Evolutionary conservation across 805 yeast species (phyloP).

Genomic region (Maudiozyma pseudohumilis): DNA sequence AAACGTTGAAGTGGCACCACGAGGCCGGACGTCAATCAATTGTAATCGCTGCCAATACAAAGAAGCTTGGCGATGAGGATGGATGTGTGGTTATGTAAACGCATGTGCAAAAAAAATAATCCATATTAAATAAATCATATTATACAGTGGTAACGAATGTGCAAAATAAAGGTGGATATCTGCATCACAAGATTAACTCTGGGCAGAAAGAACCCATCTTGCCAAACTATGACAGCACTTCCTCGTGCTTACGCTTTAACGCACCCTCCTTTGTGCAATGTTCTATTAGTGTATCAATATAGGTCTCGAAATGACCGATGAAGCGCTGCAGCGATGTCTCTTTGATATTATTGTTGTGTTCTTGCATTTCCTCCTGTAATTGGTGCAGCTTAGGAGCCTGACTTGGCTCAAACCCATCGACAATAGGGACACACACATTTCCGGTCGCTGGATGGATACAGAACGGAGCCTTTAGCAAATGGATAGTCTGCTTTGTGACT

Average conservation of each 20-base stretch:
- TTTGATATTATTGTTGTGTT: constrained; percentile 36
- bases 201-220: neutral
- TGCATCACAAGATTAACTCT: too few species aligned
- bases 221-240: constrained; percentile 6
- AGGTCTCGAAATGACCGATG: constrained; percentile 53
- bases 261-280: constrained; percentile 34
- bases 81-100: constrained; percentile 1
- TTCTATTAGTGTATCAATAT: constrained; percentile 47
- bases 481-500: constrained; percentile 82
- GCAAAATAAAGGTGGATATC: too few species aligned
- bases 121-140: neutral
- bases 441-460: constrained; percentile 97
- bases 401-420: constrained; percentile 54
- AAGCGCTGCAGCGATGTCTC: constrained; percentile 64
- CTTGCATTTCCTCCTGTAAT: constrained; percentile 55
- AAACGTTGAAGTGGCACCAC: constrained; percentile 66
- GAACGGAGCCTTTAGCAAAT: constrained; percentile 90
- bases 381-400: constrained; percentile 65
- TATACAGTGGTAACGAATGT: too few species aligned
- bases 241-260: constrained; percentile 35
- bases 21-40: constrained; percentile 33
- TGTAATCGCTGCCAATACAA: constrained; percentile 10
- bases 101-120: neutral
- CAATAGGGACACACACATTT: constrained; percentile 81
- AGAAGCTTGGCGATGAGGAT: neutral